Evolutionary conservation across 1,284 basidiomycete species (phyloP).

Genomic region (Caloboletus firmus): DNA sequence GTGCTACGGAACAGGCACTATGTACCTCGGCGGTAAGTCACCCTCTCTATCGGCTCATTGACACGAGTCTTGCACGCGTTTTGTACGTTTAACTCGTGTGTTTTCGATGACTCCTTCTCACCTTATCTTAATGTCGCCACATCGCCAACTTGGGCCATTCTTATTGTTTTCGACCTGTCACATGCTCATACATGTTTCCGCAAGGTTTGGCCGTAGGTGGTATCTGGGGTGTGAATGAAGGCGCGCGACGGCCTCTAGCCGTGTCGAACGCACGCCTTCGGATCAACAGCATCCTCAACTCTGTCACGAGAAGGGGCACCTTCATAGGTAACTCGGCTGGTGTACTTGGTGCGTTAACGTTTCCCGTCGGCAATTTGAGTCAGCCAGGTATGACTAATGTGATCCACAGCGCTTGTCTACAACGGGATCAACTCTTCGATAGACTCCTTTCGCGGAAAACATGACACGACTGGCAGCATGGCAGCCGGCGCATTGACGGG

Average conservation of each 20-base stretch:
- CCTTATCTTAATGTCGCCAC: constrained; percentile 60
- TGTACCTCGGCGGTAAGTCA: constrained; percentile 92
- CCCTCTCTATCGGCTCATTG: constrained; percentile 51
- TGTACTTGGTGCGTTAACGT: constrained; percentile 77
- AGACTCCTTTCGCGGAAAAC: constrained; percentile 85
- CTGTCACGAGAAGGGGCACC: constrained; percentile 93
- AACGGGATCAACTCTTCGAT: constrained; percentile 95
- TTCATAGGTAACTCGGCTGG: constrained; percentile 99
- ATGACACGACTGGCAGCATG: constrained; percentile 91
- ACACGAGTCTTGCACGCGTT: constrained; percentile 53
- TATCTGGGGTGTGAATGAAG: constrained; percentile 94
- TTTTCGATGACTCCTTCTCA: constrained; percentile 46
- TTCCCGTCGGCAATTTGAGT: constrained; percentile 35
- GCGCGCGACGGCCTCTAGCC: constrained; percentile 82
- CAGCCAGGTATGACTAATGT: constrained; percentile 27
- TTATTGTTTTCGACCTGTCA: constrained; percentile 76
- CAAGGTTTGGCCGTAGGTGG: constrained; percentile 93
- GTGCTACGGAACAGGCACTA: constrained; percentile 98
- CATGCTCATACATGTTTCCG: constrained; percentile 61
- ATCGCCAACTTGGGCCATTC: constrained; percentile 54
- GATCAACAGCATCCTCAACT: constrained; percentile 96
- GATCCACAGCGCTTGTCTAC: constrained; percentile 82
- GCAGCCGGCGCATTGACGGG: constrained; percentile 91
- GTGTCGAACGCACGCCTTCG: constrained; percentile 83
- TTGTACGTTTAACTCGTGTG: constrained; percentile 49